Percentiles rank a stretch among this genome's conserved stretches.
Conservation (phyloP, 345 rosid species). For the Physaria fendleri region DNA sequence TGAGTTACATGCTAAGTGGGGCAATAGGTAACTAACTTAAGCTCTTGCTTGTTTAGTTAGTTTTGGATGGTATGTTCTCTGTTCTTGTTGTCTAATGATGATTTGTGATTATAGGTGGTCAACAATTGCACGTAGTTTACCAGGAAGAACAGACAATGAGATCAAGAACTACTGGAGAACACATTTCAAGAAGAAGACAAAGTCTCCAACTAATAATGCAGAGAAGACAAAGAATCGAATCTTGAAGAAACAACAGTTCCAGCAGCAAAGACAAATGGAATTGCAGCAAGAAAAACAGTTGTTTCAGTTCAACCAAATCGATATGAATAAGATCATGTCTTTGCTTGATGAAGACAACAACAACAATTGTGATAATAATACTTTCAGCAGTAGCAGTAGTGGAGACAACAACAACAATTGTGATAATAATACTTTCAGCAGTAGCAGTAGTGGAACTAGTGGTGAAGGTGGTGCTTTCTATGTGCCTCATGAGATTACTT, state of each 20-base stretch:
- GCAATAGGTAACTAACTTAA: constrained; percentile 52
- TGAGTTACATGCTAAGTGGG: constrained; percentile 90
- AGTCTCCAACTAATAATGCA: constrained; percentile 38
- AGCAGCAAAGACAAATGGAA: constrained; percentile 48
- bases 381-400: constrained; percentile 21
- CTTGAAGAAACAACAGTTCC: constrained; percentile 67
- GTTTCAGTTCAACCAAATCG: constrained; percentile 44
- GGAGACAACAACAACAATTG: constrained; percentile 12
- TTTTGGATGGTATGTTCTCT: no score
- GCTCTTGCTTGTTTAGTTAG: not conserved
- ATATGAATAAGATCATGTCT: constrained; percentile 54
- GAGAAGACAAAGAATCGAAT: constrained; percentile 50
- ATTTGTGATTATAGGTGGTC: constrained; percentile 58
- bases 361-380: constrained; percentile 8
- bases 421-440: constrained; percentile 13
- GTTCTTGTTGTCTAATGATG: not conserved
- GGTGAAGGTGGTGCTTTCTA: constrained; percentile 24
- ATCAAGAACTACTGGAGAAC: constrained; percentile 95
- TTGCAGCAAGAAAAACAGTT: constrained; percentile 41
- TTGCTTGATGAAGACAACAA: constrained; percentile 41
- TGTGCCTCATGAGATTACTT: constrained; percentile 38
- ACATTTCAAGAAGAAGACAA: constrained; percentile 80
- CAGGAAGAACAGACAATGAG: constrained; percentile 89
- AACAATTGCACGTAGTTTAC: constrained; percentile 86
- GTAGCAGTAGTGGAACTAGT: constrained; percentile 20